Base-by-base conservation (phyloP, 148 eudicot species). In the Arctostaphylos glauca region DNA sequence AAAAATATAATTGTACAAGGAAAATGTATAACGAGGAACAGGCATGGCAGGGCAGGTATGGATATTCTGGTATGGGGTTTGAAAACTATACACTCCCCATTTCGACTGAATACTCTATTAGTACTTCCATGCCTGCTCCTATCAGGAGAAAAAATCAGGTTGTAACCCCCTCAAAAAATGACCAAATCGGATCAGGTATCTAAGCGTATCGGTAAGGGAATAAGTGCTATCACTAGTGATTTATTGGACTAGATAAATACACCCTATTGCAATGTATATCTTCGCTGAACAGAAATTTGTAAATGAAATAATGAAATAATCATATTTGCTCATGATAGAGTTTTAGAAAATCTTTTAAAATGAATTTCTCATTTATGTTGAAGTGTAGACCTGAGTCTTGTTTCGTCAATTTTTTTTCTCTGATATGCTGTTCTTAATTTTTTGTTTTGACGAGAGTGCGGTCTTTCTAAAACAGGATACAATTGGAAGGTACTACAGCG, bases 401-500 rank as follows among this genome's bases (percentile, higher is more conserved):
- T 38, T 19, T 52, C 12, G 2, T 9, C 12, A 52, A 52, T 7
- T 52, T 52, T 2, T 2, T 9, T 52, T 52, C 54, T 1, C 54
- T 4, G 8, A 16, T 2, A 62, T 9, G 68, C 8, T 31, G 9
- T 25, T 64, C 14, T 64, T 64, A 9, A 10, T 58, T 19, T 9
- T 5, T 25, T 15, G 1, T 48, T 9, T 21, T 62, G 68, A 62
- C 21, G 48, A 54, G 31, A 12, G 5, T 52, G 18, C 0, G 13
- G 10, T 67, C 54, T 80, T 31, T 5, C 1, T 52, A 60, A 41
- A 14, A 10, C 89, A 94, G 98, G 98, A 94, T 80, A 64, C 94
- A 16, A 93, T 94, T 60, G 98, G 98, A 87, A 89, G 98, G 86
- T 91, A 87, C 83, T 91, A 84, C 78, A 86, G 92, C 43, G 94